phyloP scores from a whole-genome alignment of 78 protist species.

The Creolimax fragrantissima region DNA sequence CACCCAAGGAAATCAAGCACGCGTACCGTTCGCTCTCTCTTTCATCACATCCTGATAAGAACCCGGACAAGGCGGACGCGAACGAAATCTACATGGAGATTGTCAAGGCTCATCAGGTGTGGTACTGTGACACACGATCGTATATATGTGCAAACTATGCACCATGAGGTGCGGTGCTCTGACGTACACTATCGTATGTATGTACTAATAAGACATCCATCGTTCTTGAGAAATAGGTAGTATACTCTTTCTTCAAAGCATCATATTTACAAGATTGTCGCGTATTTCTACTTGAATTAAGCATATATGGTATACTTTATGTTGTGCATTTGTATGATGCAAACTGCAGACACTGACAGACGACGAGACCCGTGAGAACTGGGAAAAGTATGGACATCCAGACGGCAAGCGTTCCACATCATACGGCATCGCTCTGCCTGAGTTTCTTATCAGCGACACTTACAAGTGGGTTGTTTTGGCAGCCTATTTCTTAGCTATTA shows the following conservation, averaged over 20 bases:
- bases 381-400: constrained; percentile 9
- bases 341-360: neutral
- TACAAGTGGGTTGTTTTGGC: neutral
- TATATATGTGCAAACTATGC: neutral
- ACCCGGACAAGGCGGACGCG: neutral
- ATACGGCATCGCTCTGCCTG: neutral
- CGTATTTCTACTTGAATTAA: too few relatives aligned
- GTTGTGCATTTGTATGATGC: neutral
- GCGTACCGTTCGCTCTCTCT: constrained; percentile 1
- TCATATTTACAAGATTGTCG: too few relatives aligned
- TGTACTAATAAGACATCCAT: neutral
- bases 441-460: neutral
- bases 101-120: neutral
- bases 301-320: too few relatives aligned
- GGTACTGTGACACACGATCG: neutral
- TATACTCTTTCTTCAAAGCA: neutral
- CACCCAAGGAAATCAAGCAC: neutral
- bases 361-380: neutral
- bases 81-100: neutral
- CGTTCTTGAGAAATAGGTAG: neutral
- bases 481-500: neutral
- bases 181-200: neutral
- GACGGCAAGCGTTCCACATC: neutral
- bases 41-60: constrained; percentile 20
- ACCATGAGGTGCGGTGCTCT: neutral